Evolutionary conservation across 2,329 filamentous ascomycete genomes (phyloP), one percentile per base, ranked within the genome.

Genomic region (Cordyceps militaris): DNA sequence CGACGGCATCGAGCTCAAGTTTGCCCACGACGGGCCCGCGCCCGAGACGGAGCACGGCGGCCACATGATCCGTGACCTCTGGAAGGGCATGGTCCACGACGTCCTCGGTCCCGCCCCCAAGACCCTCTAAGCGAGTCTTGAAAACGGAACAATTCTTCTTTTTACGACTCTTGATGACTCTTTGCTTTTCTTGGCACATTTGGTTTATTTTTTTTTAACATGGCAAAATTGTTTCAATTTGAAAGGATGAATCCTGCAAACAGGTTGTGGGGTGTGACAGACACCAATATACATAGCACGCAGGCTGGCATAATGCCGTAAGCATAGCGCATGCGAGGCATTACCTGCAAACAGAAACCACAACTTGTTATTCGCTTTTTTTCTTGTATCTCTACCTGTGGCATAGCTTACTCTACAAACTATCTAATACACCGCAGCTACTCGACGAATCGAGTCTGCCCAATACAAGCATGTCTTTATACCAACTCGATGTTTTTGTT

Each of bases 31-130:
- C 9, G 58, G 65, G 60, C 57, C 57, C 44, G 23, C 51, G 3
- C 67, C 24, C 10, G 68, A 60, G 23, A 66, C 67, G 24, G 66
- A 72, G 54, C 63, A 67, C 13, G 34, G n/a, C 51, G 63, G 71
- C 21, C 74, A 76, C 57, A 79, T 84, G 74, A 67, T 86, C 28
- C 73, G 67, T 52, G 78, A 81, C 65, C 62, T 86, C 51, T 83
- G 79, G 78, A 78, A 74, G 65, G 79, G 82, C 13, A 69, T 86
- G 57, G 69, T 80, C n/a, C 79, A 84, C 23, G 79, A 83, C 60
- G 61, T 75, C 19, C 58, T 73, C 19, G 65, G 70, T 2, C 38
- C 50, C 24, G 32, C 51, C 28, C 58, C 60, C 43, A 53, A 52
- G 26, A 53, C 47, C 32, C 36, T 44, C 36, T 57, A 51, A 51